A percentile compares a stretch with the other conserved stretches of the same genome.
These are phyloP conservation scores for Ustilago sp. DNA, from an alignment of 1,284 basidiomycete genomes.

Conservation along the genomic window DNA sequence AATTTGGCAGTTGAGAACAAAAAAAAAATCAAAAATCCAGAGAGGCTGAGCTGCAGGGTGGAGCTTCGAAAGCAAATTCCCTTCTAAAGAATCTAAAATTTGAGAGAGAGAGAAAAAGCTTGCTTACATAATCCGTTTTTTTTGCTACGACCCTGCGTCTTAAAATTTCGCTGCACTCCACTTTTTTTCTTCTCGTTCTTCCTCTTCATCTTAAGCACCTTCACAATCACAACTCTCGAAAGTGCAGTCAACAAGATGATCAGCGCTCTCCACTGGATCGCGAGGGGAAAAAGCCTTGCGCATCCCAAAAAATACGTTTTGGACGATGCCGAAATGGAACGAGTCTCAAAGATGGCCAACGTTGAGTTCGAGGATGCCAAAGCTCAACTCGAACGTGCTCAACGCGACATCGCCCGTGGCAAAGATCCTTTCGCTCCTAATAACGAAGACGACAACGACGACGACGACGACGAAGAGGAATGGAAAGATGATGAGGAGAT, in stretches of 20 bases:
- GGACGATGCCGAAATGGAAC: slow-evolving; percentile 88
- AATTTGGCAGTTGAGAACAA: not conserved
- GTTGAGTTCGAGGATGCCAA: slow-evolving; percentile 89
- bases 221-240: not conserved
- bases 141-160: not conserved
- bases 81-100: slow-evolving; percentile 10
- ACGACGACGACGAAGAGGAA: slow-evolving; percentile 46
- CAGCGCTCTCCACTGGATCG: slow-evolving; percentile 79
- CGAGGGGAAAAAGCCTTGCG: slow-evolving; percentile 80
- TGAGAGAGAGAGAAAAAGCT: not conserved
- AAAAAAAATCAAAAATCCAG: slow-evolving; percentile 10
- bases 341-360: slow-evolving; percentile 87
- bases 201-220: not conserved
- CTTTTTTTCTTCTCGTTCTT: slow-evolving; percentile 10
- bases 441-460: slow-evolving; percentile 24
- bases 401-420: slow-evolving; percentile 53
- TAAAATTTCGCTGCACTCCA: slow-evolving; percentile 21
- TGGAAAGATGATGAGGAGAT: slow-evolving; percentile 62
- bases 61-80: not conserved
- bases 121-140: slow-evolving; percentile 39
- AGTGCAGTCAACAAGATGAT: slow-evolving; percentile 68
- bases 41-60: slow-evolving; percentile 5
- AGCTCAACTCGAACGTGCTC: slow-evolving; percentile 78
- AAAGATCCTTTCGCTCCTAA: slow-evolving; percentile 52
- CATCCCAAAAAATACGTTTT: slow-evolving; percentile 90